Conservation (phyloP, 2,329 filamentous ascomycete species). For the Colletotrichum coccodes region DNA sequence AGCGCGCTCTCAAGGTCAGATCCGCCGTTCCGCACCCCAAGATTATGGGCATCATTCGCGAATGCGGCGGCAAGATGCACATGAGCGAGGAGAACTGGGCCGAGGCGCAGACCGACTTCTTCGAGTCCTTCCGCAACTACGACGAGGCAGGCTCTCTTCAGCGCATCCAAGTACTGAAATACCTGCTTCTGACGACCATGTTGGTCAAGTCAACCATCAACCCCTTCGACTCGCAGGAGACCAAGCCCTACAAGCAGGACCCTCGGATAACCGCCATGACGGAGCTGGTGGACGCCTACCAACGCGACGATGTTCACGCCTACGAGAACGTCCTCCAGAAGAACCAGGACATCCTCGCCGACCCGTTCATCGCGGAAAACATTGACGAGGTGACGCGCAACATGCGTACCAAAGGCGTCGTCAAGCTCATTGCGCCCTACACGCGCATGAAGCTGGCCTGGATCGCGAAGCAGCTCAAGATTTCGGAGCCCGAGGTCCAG, state of each 20-base stretch:
- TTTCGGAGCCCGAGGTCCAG: constrained; percentile 86
- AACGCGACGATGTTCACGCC: constrained; percentile 90
- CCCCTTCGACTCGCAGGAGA: constrained; percentile 98
- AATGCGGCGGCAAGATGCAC: constrained; percentile 99
- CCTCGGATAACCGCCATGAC: constrained; percentile 97
- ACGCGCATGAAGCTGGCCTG: constrained; percentile 89
- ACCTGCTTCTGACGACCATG: constrained; percentile 96
- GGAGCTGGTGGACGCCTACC: constrained; percentile 94
- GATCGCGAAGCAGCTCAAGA: constrained; percentile 88
- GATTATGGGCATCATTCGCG: constrained; percentile 98
- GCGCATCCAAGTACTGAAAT: constrained; percentile 96
- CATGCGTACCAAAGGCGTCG: constrained; percentile 95
- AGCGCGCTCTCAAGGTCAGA: constrained; percentile 88
- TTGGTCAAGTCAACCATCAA: constrained; percentile 99
- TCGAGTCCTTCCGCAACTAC: constrained; percentile 98
- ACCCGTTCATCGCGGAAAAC: constrained; percentile 97
- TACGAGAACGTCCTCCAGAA: constrained; percentile 90
- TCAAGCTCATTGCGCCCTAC: constrained; percentile 95
- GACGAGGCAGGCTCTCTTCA: constrained; percentile 97
- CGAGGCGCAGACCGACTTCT: constrained; percentile 96
- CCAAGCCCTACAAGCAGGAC: constrained; percentile 97
- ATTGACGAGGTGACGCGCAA: constrained; percentile 99
- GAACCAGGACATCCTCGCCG: constrained; percentile 88
- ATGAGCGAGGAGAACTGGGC: constrained; percentile 99
- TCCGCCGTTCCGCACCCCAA: constrained; percentile 99